Percentiles rank a stretch among this genome's conserved stretches.
Evolutionary conservation across 2,329 filamentous ascomycete genomes (phyloP).

Genomic region (Aspergillus puulaauensis): DNA sequence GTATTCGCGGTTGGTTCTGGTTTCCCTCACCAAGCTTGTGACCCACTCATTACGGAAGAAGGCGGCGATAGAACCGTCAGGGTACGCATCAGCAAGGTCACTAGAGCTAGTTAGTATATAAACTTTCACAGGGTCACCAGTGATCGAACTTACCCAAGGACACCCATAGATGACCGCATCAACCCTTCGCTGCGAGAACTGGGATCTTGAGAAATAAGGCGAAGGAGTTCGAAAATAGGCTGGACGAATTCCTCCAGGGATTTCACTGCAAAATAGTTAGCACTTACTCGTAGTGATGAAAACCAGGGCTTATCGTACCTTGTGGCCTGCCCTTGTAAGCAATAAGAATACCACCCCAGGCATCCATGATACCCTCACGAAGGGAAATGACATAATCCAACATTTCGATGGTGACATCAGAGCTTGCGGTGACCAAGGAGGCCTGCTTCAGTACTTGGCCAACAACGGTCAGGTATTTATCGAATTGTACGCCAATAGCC

Average conservation of each 20-base stretch:
- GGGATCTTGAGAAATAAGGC: conserved; percentile 73
- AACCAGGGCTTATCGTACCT: conserved; percentile 27
- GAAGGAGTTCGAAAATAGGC: conserved; percentile 83
- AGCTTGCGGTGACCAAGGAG: conserved; percentile 72
- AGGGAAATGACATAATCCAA: conserved; percentile 93
- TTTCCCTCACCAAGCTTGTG: conserved; percentile 85
- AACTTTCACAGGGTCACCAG: neutral
- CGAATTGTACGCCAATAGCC: conserved; percentile 87
- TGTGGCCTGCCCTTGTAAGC: conserved; percentile 73
- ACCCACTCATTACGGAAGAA: conserved; percentile 92
- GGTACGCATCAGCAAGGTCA: conserved; percentile 92
- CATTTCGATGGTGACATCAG: conserved; percentile 89
- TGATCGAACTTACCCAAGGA: conserved; percentile 73
- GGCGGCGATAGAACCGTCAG: conserved; percentile 78
- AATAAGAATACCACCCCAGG: conserved; percentile 94
- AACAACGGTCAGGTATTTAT: conserved; percentile 88
- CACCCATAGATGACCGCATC: conserved; percentile 93
- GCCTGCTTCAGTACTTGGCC: conserved; percentile 94
- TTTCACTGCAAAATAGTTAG: conserved; percentile 59
- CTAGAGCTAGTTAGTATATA: conserved; percentile 52
- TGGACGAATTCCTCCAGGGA: conserved; percentile 65
- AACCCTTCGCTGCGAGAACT: conserved; percentile 83
- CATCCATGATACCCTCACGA: conserved; percentile 97
- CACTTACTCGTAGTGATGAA: conserved; percentile 30
- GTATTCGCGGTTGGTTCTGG: conserved; percentile 85